Conservation (phyloP, 306 rosid genomes). For the Vigna reflexopilosa region DNA sequence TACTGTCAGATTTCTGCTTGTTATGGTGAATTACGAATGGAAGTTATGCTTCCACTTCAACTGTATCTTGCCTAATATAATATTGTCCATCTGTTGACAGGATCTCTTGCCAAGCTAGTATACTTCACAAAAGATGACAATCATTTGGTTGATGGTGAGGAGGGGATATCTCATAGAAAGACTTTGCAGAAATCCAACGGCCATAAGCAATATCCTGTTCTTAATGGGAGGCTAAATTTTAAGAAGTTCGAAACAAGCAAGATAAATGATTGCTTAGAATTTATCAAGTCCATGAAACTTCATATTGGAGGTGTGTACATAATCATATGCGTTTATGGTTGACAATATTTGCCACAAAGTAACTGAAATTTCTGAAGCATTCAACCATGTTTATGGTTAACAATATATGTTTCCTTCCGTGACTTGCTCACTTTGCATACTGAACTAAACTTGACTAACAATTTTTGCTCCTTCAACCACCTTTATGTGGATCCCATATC, state of each 20-base stretch:
- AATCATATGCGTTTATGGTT: neutral
- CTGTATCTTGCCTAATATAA: slow-evolving; percentile 17
- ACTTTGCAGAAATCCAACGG: slow-evolving; percentile 50
- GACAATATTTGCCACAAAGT: slow-evolving; percentile 11
- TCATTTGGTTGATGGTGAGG: slow-evolving; percentile 44
- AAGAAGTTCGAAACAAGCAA: slow-evolving; percentile 84
- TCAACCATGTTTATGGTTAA: slow-evolving; percentile 15
- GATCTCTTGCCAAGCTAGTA: slow-evolving; percentile 83
- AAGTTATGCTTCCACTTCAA: slow-evolving; percentile 23
- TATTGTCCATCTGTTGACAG: slow-evolving; percentile 53
- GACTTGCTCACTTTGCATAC: slow-evolving; percentile 18
- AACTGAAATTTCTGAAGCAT: slow-evolving; percentile 27
- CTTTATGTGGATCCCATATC: slow-evolving; percentile 10
- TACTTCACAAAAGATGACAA: slow-evolving; percentile 71
- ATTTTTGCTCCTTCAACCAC: neutral
- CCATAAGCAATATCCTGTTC: slow-evolving; percentile 45
- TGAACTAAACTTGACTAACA: neutral
- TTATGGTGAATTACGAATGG: slow-evolving; percentile 27
- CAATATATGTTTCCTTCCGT: neutral
- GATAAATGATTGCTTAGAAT: slow-evolving; percentile 80
- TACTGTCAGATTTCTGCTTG: slow-evolving; percentile 15
- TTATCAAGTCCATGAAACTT: slow-evolving; percentile 73
- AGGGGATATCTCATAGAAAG: slow-evolving; percentile 48
- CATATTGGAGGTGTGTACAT: slow-evolving; percentile 61
- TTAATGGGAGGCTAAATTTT: slow-evolving; percentile 84